phyloP scores from a whole-genome alignment of 768 basidiomycete genomes.

The Serendipita sp. region DNA sequence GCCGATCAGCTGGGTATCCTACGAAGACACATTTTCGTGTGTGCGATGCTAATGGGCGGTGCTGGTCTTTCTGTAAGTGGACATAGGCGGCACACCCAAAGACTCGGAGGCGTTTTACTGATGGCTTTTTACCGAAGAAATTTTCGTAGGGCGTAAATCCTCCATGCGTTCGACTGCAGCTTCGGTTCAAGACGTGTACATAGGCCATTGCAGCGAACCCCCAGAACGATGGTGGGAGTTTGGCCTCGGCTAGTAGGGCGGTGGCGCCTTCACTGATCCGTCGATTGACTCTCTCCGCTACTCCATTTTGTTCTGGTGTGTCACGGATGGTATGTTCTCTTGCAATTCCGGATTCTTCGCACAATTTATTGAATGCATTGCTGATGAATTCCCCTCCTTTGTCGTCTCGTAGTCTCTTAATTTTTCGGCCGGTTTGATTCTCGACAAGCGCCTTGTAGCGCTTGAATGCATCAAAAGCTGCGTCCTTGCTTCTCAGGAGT shows the following conservation, averaged over 20 bases:
- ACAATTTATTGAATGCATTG: not conserved
- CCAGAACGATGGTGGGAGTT: slow-evolving; percentile 10
- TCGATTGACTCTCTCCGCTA: slow-evolving; percentile 9
- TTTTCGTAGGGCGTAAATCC: not conserved
- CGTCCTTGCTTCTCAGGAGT: not conserved
- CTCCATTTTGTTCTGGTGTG: slow-evolving; percentile 12
- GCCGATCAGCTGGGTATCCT: too few relatives aligned
- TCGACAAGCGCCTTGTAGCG: not conserved
- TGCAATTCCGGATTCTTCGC: not conserved
- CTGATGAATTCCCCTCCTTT: slow-evolving; percentile 12
- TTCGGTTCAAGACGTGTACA: not conserved
- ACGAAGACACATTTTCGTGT: too few relatives aligned
- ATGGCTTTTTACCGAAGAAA: not conserved
- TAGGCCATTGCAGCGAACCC: not conserved
- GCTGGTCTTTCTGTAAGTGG: slow-evolving; percentile 21
- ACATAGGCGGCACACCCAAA: slow-evolving; percentile 28
- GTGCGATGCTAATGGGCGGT: too few relatives aligned
- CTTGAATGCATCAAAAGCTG: slow-evolving; percentile 3
- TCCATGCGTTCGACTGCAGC: too few relatives aligned
- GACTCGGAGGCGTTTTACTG: not conserved
- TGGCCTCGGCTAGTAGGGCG: not conserved
- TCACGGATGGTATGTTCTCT: slow-evolving; percentile 8
- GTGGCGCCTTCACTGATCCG: not conserved
- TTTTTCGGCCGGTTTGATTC: not conserved
- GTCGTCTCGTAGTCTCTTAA: slow-evolving; percentile 9